Evolutionary conservation across 768 basidiomycete species (phyloP), one percentile per base, ranked within the genome.

Genomic region (Psilocybe tampanensis): DNA sequence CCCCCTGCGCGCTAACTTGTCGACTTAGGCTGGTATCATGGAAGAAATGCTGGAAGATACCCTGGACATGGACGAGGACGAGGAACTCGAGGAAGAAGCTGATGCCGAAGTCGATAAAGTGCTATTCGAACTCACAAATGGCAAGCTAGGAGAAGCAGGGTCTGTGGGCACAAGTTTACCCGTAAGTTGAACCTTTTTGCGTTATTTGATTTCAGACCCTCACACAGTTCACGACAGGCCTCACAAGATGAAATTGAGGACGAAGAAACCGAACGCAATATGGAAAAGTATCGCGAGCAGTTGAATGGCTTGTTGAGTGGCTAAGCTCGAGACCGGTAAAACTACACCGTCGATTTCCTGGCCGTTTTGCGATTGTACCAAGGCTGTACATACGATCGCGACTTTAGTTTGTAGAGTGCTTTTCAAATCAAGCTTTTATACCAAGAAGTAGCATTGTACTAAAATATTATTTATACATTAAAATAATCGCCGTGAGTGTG

Each of bases 101-200:
- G 95, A 98, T 65, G 93, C 86, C 11, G 97, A 99, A 69, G 93
- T 99, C 9, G 97, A 99, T 68, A 97, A 95, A 69, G 92, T 99
- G 13, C 70, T 99, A 36, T 98, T 89, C 64, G 95, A 98, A 55
- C 80, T 99, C 58, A 99, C 97, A 8, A 88, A 98, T 60, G 97
- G 95, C 52, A 96, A 96, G 74, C 79, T 97, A n/a, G 95, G 95
- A 6, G 84, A 90, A 68, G 91, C 86, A 43, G 92, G 92, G 12
- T 70, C 82, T 22, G 92, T 89, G 48, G 81, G 81, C 34, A 83
- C 79, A 29, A 89, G 87, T 48, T 68, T 91, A 62, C 94, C 93
- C 36, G 94, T 95, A 71, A 68, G 90, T 39, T 21, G 17, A 45
- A 29, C 24, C 11, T 13, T 78, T 49, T 1, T 12, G 33, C 24